Evolutionary conservation across 495 filamentous ascomycete genomes (phyloP).

Genomic region (Bacidia rubella): DNA sequence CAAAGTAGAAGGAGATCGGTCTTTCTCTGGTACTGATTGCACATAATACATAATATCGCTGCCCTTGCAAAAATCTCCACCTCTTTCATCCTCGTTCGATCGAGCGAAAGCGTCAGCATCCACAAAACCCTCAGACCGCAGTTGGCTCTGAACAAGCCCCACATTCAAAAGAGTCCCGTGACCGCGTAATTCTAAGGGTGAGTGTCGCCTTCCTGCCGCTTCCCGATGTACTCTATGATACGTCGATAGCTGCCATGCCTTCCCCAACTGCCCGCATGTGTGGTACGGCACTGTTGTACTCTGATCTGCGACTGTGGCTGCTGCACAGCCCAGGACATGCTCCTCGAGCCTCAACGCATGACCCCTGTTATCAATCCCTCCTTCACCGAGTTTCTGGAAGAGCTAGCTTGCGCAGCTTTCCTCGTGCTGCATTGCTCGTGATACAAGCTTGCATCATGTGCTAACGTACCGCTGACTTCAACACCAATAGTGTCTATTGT

Average conservation of each 20-base stretch:
- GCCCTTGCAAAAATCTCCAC: too few relatives aligned
- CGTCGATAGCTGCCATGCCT: neutral
- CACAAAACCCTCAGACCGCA: neutral
- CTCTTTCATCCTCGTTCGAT: too few relatives aligned
- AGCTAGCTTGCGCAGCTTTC: neutral
- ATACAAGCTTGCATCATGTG: slow-evolving; percentile 1
- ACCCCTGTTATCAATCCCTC: neutral
- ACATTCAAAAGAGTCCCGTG: neutral
- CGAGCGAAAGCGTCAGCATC: neutral
- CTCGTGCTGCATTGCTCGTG: neutral
- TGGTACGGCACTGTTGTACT: neutral
- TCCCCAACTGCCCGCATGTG: neutral
- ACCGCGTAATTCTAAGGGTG: neutral
- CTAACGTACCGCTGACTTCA: slow-evolving; percentile 8
- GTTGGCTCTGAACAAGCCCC: neutral
- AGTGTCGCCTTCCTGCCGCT: neutral
- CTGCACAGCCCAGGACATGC: neutral
- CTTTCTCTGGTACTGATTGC: too few relatives aligned
- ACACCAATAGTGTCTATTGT: neutral
- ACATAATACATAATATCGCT: too few relatives aligned
- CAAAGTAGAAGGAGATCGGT: too few relatives aligned
- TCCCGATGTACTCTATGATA: neutral
- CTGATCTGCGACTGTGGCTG: neutral
- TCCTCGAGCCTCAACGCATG: neutral
- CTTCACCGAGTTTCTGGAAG: neutral